phyloP scores from a whole-genome alignment of 2,329 filamentous ascomycete genomes.

The Cadophora malorum region DNA sequence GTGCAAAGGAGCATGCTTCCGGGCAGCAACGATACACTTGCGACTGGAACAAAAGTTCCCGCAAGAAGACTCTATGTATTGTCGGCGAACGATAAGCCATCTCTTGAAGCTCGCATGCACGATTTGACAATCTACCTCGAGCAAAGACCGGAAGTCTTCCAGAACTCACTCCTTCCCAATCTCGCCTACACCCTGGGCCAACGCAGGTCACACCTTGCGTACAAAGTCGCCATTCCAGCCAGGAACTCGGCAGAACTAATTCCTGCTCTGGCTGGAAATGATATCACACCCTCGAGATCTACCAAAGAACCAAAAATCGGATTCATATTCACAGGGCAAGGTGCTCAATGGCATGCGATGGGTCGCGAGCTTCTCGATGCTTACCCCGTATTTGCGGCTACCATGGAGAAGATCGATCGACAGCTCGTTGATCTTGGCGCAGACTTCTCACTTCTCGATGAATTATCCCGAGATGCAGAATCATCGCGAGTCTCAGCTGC shows the following conservation, averaged over 20 bases:
- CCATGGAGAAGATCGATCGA: conserved; percentile 45
- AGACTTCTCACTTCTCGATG: conserved; percentile 43
- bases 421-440: conserved; percentile 47
- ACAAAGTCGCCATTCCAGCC: conserved; percentile 36
- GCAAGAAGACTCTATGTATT: conserved; percentile 38
- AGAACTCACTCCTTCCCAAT: conserved; percentile 35
- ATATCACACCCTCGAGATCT: conserved; percentile 24
- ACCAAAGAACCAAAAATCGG: conserved; percentile 35
- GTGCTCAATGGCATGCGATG: conserved; percentile 43
- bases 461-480: conserved; percentile 47
- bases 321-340: conserved; percentile 43
- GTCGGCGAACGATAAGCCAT: conserved; percentile 36
- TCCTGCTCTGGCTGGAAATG: conserved; percentile 51
- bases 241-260: conserved; percentile 34
- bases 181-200: conserved; percentile 42
- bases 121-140: conserved; percentile 36
- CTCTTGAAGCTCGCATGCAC: conserved; percentile 33
- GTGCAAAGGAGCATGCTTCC: conserved; percentile 9
- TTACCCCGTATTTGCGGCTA: conserved; percentile 47
- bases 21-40: conserved; percentile 29
- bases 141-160: conserved; percentile 38
- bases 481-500: conserved; percentile 48
- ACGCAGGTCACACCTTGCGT: conserved; percentile 39
- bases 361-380: conserved; percentile 40
- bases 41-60: conserved; percentile 27